Base-by-base conservation (phyloP, 495 filamentous ascomycete species). In the Talaromyces ruber region DNA sequence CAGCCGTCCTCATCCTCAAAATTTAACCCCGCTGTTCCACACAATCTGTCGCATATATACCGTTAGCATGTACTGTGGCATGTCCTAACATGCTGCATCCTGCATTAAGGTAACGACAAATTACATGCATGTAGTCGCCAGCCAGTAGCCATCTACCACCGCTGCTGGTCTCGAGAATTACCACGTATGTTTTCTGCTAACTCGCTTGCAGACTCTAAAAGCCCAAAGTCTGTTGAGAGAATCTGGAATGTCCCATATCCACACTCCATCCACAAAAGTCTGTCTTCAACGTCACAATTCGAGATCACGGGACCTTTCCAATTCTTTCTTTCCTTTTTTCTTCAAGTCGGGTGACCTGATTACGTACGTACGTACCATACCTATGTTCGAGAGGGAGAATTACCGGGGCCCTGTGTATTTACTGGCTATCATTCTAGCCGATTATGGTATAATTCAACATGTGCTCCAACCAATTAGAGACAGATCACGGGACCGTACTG, bases 301-400 rank as follows among this genome's bases (percentile, higher is more conserved):
- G 22, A 54, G 51, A 28, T 54, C 51, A 54, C 51, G 51, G 51
- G 51, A 54, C 21, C 51, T 57, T 57, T 57, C 18, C 29, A 14
- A 24, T 57, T 34, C 8, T 34, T 57, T 25, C n/a, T 22, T 57
- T 57, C n/a, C 29, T 12, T 18, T 57, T 57, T 32, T 57, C 34
- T 56, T 56, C 54, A 57, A 22, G 54, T 57, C 54, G 54, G 54
- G 26, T 57, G 54, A 57, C 29, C 54, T 32, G 29, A 34, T 57
- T 30, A 53, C 50, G 22, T 54, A 54, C 51, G 9, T 28, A 54
- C 9, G n/a, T 22, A 51, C n/a, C 18, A 47, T 47, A 47, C 43
- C n/a, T n/a, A n/a, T n/a, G n/a, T n/a, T n/a, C n/a, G n/a, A 32
- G 30, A 32, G 30, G 18, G 16, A 50, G 16, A n/a, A 18, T n/a